phyloP scores from a whole-genome alignment of 176 grass and related monocot species.

The Chloris gayana region DNA sequence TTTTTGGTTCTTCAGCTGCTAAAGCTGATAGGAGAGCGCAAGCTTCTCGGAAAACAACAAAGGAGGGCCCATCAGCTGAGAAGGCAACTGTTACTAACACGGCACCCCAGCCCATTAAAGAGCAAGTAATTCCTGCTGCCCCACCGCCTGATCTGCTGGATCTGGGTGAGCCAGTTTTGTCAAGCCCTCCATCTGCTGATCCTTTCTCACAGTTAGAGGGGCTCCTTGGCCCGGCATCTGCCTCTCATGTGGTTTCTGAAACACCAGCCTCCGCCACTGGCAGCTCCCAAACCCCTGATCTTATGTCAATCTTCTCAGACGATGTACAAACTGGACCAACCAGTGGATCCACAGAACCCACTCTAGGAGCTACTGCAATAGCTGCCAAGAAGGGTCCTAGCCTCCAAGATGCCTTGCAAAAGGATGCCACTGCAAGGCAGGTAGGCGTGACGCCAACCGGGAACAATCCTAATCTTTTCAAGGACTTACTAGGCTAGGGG shows the following conservation, averaged over 20 bases:
- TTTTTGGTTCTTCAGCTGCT: slow-evolving; percentile 78
- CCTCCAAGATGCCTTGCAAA: slow-evolving; percentile 78
- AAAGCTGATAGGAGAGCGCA: slow-evolving; percentile 66
- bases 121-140: slow-evolving; percentile 55
- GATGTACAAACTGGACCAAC: slow-evolving; percentile 34
- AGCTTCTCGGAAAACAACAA: slow-evolving; percentile 50
- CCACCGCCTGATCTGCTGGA: slow-evolving; percentile 92
- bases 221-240: slow-evolving; percentile 60
- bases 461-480: slow-evolving; percentile 96
- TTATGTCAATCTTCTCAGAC: slow-evolving; percentile 70
- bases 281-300: slow-evolving; percentile 61
- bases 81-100: slow-evolving; percentile 40
- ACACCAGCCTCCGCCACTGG: slow-evolving; percentile 32
- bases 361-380: slow-evolving; percentile 16
- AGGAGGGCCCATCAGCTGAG: slow-evolving; percentile 51
- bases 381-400: slow-evolving; percentile 74
- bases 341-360: slow-evolving; percentile 39
- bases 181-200: slow-evolving; percentile 48
- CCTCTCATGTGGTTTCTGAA: slow-evolving; percentile 32
- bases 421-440: slow-evolving; percentile 76
- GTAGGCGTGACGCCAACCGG: slow-evolving; percentile 85
- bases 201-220: slow-evolving; percentile 92
- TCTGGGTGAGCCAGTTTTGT: slow-evolving; percentile 64
- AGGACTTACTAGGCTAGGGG: slow-evolving; percentile 79
- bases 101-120: slow-evolving; percentile 55